Evolutionary conservation across 305 asterid genomes (phyloP), one percentile per base, ranked within the genome.

Genomic region (Fraxinus angustifolia): DNA sequence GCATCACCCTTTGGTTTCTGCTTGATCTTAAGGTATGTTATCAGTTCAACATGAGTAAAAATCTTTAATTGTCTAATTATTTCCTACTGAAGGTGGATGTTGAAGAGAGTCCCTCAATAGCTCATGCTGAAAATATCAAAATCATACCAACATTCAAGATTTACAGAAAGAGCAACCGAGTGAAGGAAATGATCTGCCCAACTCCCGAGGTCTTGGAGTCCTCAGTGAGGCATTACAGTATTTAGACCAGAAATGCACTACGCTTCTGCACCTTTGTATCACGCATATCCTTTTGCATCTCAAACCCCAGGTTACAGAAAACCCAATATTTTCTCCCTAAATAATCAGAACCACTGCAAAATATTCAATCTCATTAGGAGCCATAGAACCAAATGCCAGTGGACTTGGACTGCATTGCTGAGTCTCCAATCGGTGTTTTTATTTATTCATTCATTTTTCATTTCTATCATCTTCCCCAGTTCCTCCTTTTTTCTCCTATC

Each of bases 181-280:
- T 96, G 86, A 94, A 92, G 87, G 99, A 96, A 86, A 87, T 94
- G 89, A 74, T 96, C 71, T 89, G 91, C 90, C 98, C 98, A 6
- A 90, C 85, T 82, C 91, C 85, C 2, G 96, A 96, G 86, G 91
- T 88, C 65, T 82, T 96, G 81, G 98, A 96, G 90, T 84, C 97
- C 12, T 91, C 96, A 6, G 93, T 95, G 86, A 92, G 91, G 91
- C 97, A 91, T 89, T 94, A 92, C 90, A 91, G 90, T 82, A 83
- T 62, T 78, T 91, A 86, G 82, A 84, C 48, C 79, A 80, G 56
- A 53, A 19, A 84, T 76, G 67, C 70, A 17, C 65, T 40, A 75
- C n/a, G 79, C 79, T 72, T 80, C 83, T 80, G 65, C 48, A 8
- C 82, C 77, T 62, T 26, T 45, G 31, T 83, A 35, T 76, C 81